Percentiles rank a stretch among this genome's conserved stretches.
Conservation (phyloP, 164 flowering plant species). For the Berberis vulgaris region DNA sequence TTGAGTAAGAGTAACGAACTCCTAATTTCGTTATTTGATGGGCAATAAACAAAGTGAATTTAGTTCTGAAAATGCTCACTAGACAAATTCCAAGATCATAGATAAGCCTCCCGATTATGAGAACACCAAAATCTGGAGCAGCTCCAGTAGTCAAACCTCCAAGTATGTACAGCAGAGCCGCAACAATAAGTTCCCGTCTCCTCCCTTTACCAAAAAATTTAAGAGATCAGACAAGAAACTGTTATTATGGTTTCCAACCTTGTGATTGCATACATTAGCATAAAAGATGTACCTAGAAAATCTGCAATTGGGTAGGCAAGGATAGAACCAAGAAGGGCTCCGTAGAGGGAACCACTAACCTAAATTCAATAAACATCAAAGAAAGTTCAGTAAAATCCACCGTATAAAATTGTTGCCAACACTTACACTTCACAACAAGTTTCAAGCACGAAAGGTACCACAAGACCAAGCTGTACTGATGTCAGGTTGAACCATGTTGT, state of each 20-base stretch:
- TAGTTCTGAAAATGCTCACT: conserved; percentile 38
- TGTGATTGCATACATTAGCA: background rate
- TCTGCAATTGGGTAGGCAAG: conserved; percentile 81
- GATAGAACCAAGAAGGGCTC: conserved; percentile 86
- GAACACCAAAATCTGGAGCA: conserved; percentile 64
- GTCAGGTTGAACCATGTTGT: conserved; percentile 82
- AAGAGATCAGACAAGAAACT: background rate
- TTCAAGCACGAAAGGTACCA: conserved; percentile 40
- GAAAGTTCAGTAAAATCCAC: too few species aligned
- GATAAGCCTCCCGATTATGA: conserved; percentile 62
- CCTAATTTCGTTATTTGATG: background rate
- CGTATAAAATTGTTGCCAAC: too few species aligned
- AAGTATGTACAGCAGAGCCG: conserved; percentile 51
- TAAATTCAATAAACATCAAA: conserved; percentile 18
- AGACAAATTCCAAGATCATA: conserved; percentile 93
- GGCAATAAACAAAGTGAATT: background rate
- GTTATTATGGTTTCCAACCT: too few species aligned
- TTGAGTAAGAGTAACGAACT: background rate
- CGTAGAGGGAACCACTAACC: conserved; percentile 97
- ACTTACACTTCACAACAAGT: background rate
- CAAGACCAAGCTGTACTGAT: conserved; percentile 88
- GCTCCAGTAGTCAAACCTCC: conserved; percentile 61
- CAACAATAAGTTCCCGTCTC: conserved; percentile 68
- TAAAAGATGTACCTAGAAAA: conserved; percentile 60
- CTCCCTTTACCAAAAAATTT: conserved; percentile 41